phyloP scores from a whole-genome alignment of 2,329 filamentous ascomycete genomes.

The Nemania sp. region DNA sequence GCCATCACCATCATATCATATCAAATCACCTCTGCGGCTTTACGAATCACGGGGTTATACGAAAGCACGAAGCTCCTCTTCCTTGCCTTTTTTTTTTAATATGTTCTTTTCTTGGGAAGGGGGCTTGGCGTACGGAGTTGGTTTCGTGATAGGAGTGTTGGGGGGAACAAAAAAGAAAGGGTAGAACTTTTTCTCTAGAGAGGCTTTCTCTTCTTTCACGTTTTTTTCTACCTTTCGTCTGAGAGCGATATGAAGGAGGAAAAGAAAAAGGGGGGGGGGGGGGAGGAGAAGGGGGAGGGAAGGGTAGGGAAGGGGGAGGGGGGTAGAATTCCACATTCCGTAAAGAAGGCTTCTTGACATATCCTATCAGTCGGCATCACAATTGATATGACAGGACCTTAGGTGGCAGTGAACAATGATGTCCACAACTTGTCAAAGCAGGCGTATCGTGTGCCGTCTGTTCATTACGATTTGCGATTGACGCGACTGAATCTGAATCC shows the following conservation, averaged over 20 bases:
- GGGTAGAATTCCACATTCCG: not conserved
- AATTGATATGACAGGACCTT: not conserved
- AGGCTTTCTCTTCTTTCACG: not conserved
- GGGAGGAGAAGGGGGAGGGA: not conserved
- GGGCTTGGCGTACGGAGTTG: constrained; percentile 35
- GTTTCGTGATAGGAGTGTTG: too few species aligned
- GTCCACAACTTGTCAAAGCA: not conserved
- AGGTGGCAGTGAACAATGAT: not conserved
- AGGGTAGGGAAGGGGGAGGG: not conserved
- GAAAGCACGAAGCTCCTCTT: constrained; percentile 14
- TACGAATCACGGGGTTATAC: constrained; percentile 13
- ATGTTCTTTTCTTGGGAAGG: not conserved
- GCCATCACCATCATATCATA: not conserved
- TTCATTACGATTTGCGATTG: not conserved
- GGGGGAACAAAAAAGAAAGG: not conserved
- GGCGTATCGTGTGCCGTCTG: not conserved
- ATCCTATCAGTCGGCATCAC: not conserved
- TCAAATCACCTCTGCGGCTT: constrained; percentile 8
- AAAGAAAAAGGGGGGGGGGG: not conserved
- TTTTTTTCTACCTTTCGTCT: too few species aligned
- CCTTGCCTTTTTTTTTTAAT: not conserved
- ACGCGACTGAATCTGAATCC: not conserved
- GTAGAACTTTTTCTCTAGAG: not conserved
- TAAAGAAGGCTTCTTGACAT: constrained; percentile 1
- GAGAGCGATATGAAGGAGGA: not conserved